Evolutionary conservation across 352 stramenopile species (phyloP).

Genomic region (Phytopythium helicoides): DNA sequence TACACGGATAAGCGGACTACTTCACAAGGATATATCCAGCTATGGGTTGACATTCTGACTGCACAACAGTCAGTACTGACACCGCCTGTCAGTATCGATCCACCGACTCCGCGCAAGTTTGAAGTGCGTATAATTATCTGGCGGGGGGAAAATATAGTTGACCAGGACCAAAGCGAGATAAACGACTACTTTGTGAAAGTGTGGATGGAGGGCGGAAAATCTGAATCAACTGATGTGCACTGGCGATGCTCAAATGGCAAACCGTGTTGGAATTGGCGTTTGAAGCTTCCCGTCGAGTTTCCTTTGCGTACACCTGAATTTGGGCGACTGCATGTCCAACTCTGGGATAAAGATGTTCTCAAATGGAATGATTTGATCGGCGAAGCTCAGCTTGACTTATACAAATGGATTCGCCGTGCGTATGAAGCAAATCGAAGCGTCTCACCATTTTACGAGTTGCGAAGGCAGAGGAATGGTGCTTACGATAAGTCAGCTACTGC

Average conservation of each 20-base stretch:
- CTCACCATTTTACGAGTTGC: constrained; percentile 64
- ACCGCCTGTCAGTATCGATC: constrained; percentile 64
- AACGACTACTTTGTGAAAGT: constrained; percentile 93
- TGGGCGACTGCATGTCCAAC: constrained; percentile 85
- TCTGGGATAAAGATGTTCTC: constrained; percentile 93
- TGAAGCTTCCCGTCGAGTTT: constrained; percentile 88
- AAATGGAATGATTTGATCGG: constrained; percentile 92
- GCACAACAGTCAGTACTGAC: constrained; percentile 60
- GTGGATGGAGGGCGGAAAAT: constrained; percentile 79
- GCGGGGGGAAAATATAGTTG: constrained; percentile 81
- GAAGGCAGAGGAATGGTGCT: constrained; percentile 14
- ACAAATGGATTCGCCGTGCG: constrained; percentile 70
- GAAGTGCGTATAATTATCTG: constrained; percentile 90
- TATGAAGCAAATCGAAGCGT: constrained; percentile 61
- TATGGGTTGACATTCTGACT: constrained; percentile 92
- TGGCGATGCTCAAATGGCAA: constrained; percentile 91
- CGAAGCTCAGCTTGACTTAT: constrained; percentile 83
- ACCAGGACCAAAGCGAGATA: constrained; percentile 73
- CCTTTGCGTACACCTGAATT: constrained; percentile 76
- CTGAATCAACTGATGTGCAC: constrained; percentile 84
- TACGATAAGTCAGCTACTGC: neutral
- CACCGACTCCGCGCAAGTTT: constrained; percentile 63
- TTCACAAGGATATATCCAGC: constrained; percentile 66
- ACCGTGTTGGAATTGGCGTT: constrained; percentile 90
- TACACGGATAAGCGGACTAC: constrained; percentile 71